Evolutionary conservation across 768 basidiomycete genomes (phyloP), one percentile per base, ranked within the genome.

Genomic region (Trametes maxima): DNA sequence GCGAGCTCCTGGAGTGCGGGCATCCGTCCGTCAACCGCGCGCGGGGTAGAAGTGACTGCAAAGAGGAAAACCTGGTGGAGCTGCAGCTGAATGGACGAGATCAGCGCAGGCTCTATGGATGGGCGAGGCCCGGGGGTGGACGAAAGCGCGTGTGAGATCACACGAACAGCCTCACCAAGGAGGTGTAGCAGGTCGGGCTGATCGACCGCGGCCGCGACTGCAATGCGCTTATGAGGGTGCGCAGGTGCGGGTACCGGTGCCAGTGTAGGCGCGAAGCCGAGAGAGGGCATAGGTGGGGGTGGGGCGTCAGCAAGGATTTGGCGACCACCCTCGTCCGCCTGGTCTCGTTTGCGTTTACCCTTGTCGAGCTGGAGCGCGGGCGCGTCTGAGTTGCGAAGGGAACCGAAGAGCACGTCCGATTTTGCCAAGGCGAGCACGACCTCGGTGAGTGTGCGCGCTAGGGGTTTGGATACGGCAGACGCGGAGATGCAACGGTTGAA

Each of bases 31-130:
- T 62, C 63, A 25, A 79, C 80, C 25, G 59, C 73, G 33, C 63
- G 65, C 3, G 63, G 70, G 3, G 68, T 64, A 37, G 86, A 89
- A 12, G 88, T 92, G 59, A 90, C 85, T 1, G 87, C 83, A 70
- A 92, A 93, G 28, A 91, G 77, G 70, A 91, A 92, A 11, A 91
- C 77, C 64, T 91, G 89, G 63, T 92, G 89, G 14, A 92, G 80
- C 37, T 84, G 85, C 13, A 84, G 73, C 58, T 89, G 88, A 25
- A 92, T 85, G 49, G 89, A 85, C n/a, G 86, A 76, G 50, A 92
- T 82, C 59, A 89, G 71, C 28, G 79, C 68, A 13, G 87, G 79
- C 66, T 85, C 83, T 49, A 88, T 77, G 2, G 79, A 72, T 42
- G 78, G 79, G 19, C 76, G 65, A 13, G 67, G 45, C 24, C 80